Conservation (phyloP, 257 asterid genomes). For the Penstemon eatonii region DNA sequence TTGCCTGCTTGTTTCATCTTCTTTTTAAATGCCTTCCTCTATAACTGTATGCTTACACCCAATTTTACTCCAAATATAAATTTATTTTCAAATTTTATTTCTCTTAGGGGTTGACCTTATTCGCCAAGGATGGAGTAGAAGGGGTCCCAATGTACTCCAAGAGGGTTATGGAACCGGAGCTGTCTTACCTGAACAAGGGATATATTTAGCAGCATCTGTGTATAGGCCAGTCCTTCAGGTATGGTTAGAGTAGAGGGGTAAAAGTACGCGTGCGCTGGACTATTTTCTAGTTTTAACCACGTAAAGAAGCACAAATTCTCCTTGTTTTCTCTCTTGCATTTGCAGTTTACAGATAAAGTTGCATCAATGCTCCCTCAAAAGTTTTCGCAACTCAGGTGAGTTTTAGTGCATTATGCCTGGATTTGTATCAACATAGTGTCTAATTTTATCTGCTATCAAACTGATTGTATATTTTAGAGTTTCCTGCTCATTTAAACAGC, state of each 20-base stretch:
- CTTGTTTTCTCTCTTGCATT: constrained; percentile 28
- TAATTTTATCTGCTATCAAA: not conserved
- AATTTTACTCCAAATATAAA: constrained; percentile 6
- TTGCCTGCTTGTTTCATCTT: not conserved
- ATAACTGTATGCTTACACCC: constrained; percentile 8
- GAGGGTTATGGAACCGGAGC: constrained; percentile 98
- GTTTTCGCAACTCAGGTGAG: constrained; percentile 91
- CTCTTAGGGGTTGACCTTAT: constrained; percentile 62
- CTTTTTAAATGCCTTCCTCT: constrained; percentile 17
- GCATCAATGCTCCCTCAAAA: constrained; percentile 96
- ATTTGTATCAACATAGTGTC: constrained; percentile 7
- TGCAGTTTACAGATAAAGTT: constrained; percentile 93
- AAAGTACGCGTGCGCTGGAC: constrained; percentile 18
- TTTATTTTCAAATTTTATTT: constrained; percentile 23
- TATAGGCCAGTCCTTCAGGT: constrained; percentile 98
- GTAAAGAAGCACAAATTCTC: not conserved
- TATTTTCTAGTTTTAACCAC: constrained; percentile 23
- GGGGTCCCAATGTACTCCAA: constrained; percentile 79
- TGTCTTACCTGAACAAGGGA: constrained; percentile 94
- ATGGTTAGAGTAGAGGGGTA: constrained; percentile 26
- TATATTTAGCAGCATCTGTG: constrained; percentile 91
- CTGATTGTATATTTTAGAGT: constrained; percentile 13
- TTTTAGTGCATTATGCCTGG: constrained; percentile 13
- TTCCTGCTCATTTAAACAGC: not conserved
- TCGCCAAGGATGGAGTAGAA: constrained; percentile 93